These are phyloP conservation scores for Rhododendron simsii DNA, from an alignment of 148 eudicot species.

Conservation along the genomic window DNA sequence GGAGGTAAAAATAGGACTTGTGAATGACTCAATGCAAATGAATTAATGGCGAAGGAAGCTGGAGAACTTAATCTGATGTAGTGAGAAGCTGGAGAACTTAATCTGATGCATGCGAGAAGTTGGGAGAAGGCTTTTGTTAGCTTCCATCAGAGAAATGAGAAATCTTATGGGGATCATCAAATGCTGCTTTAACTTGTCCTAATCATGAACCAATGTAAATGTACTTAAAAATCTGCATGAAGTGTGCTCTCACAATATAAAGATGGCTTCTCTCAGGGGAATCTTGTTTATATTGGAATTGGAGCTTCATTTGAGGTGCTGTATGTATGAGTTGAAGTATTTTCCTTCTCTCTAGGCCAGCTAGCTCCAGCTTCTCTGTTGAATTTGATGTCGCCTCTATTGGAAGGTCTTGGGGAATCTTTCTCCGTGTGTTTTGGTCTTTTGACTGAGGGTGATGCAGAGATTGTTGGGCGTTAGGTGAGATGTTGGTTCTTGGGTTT, in stretches of 20 bases:
- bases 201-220: conserved; percentile 1
- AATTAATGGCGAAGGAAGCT: neutral
- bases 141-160: neutral
- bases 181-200: neutral
- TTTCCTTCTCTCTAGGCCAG: neutral
- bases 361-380: neutral
- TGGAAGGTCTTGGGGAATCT: neutral
- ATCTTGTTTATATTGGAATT: neutral
- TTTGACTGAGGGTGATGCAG: conserved; percentile 3
- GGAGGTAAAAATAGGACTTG: neutral
- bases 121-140: neutral
- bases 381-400: neutral
- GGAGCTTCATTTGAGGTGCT: neutral
- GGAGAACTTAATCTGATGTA: neutral
- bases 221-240: neutral
- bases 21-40: neutral
- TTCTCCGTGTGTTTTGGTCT: neutral
- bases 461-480: neutral
- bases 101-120: neutral
- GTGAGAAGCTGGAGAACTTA: neutral
- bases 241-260: neutral
- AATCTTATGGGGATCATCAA: neutral
- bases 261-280: neutral
- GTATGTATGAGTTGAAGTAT: neutral
- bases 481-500: neutral